phyloP scores from a whole-genome alignment of 2,329 filamentous ascomycete species.

The Hirsutella minnesotensis region DNA sequence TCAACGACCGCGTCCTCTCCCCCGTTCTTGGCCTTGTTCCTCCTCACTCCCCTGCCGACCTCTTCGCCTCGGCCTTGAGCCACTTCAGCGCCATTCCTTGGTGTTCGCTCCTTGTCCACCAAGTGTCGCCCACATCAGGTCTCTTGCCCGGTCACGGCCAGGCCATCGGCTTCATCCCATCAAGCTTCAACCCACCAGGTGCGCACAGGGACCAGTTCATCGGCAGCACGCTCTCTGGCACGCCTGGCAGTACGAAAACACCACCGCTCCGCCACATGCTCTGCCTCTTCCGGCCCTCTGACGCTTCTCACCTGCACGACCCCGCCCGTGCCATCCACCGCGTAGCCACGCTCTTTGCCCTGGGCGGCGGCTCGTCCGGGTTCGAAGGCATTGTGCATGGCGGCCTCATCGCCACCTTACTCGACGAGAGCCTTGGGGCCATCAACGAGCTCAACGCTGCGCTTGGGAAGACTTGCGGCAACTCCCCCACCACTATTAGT shows the following conservation, averaged over 20 bases:
- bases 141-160: background rate
- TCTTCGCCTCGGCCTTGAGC: background rate
- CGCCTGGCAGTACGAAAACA: background rate
- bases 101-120: background rate
- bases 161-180: background rate
- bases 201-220: background rate
- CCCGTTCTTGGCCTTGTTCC: background rate
- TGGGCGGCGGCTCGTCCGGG: background rate
- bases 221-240: background rate
- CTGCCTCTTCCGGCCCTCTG: background rate
- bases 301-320: background rate
- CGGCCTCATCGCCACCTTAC: slow-evolving; percentile 1
- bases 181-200: background rate
- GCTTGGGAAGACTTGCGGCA: background rate
- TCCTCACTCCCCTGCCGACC: background rate
- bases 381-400: slow-evolving; percentile 1
- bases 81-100: background rate
- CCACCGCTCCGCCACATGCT: background rate
- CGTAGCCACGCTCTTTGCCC: background rate
- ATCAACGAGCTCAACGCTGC: background rate
- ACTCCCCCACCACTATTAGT: background rate
- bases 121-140: background rate
- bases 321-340: background rate
- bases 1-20: background rate
- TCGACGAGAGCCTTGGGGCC: background rate